These are phyloP conservation scores for Neonectria coccinea DNA, from an alignment of 2,329 filamentous ascomycete genomes.

Conservation along the genomic window DNA sequence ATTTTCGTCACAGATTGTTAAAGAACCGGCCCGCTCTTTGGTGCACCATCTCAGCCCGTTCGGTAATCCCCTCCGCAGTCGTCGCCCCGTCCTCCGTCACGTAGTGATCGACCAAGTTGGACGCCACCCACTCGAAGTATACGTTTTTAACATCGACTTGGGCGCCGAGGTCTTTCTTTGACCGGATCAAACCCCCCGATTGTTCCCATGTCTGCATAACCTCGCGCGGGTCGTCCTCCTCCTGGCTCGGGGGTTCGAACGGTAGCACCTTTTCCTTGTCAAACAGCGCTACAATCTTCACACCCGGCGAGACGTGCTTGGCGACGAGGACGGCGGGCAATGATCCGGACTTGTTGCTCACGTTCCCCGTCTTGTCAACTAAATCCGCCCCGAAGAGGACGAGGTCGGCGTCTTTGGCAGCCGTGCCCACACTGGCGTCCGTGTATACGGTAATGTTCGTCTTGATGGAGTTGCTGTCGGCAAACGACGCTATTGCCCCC, in stretches of 20 bases:
- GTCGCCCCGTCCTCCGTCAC: constrained; percentile 65
- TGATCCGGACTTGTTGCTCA: constrained; percentile 76
- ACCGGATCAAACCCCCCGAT: constrained; percentile 55
- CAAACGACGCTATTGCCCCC: constrained; percentile 58
- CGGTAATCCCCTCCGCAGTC: constrained; percentile 53
- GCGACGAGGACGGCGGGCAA: constrained; percentile 68
- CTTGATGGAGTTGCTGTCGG: constrained; percentile 45
- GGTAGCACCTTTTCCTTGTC: constrained; percentile 70
- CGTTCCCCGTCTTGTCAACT: constrained; percentile 67
- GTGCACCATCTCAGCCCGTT: constrained; percentile 53
- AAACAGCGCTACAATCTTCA: constrained; percentile 66
- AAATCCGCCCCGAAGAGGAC: constrained; percentile 74
- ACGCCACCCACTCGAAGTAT: constrained; percentile 72
- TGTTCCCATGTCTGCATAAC: constrained; percentile 61
- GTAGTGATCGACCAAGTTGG: constrained; percentile 63
- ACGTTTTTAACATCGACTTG: constrained; percentile 58
- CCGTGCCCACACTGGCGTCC: constrained; percentile 69
- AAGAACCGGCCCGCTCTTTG: constrained; percentile 57
- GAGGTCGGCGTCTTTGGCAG: constrained; percentile 64
- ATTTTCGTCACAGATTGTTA: constrained; percentile 46
- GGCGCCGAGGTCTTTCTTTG: neutral
- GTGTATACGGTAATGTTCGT: constrained; percentile 63
- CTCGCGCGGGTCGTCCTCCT: constrained; percentile 65
- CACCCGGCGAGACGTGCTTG: constrained; percentile 58
- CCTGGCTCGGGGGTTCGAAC: constrained; percentile 56